Conservation (phyloP, 208 protist genomes). For the Wallacemonas rigidus region DNA sequence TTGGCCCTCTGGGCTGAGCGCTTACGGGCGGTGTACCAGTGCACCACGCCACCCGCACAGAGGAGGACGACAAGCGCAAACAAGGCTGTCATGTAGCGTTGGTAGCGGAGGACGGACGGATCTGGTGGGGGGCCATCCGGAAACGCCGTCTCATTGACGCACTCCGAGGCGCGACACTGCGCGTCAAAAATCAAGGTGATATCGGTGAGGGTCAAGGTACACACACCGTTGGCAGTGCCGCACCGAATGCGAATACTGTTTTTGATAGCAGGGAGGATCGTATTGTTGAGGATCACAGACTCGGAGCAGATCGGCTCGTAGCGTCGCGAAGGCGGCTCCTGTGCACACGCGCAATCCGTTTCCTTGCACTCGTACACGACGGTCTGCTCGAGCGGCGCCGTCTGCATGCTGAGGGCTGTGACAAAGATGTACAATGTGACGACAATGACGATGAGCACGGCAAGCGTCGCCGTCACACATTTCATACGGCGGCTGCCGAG, state of each 20-base stretch:
- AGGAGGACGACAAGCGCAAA: slow-evolving; percentile 36
- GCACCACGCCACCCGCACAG: slow-evolving; percentile 30
- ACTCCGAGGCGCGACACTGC: slow-evolving; percentile 72
- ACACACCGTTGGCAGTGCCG: slow-evolving; percentile 27
- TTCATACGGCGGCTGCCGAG: slow-evolving; percentile 40
- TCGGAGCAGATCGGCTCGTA: slow-evolving; percentile 75
- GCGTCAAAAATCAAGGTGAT: slow-evolving; percentile 66
- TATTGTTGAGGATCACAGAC: slow-evolving; percentile 38
- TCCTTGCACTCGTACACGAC: slow-evolving; percentile 69
- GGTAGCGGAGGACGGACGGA: slow-evolving; percentile 23
- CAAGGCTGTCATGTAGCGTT: slow-evolving; percentile 29
- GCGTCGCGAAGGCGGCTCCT: slow-evolving; percentile 49
- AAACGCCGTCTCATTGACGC: slow-evolving; percentile 58
- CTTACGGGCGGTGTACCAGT: slow-evolving; percentile 36
- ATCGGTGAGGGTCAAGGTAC: slow-evolving; percentile 62
- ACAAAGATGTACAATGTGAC: slow-evolving; percentile 57
- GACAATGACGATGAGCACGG: slow-evolving; percentile 30
- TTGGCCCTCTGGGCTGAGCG: slow-evolving; percentile 33
- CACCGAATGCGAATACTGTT: slow-evolving; percentile 67
- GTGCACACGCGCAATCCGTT: slow-evolving; percentile 63
- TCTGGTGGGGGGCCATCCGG: slow-evolving; percentile 30
- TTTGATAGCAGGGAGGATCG: slow-evolving; percentile 59
- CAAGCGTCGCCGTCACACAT: slow-evolving; percentile 35
- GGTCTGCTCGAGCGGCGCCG: slow-evolving; percentile 13
- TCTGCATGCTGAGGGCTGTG: slow-evolving; percentile 70